These are phyloP conservation scores for Phytophthora melonis DNA, from an alignment of 352 stramenopile genomes.

Conservation along the genomic window DNA sequence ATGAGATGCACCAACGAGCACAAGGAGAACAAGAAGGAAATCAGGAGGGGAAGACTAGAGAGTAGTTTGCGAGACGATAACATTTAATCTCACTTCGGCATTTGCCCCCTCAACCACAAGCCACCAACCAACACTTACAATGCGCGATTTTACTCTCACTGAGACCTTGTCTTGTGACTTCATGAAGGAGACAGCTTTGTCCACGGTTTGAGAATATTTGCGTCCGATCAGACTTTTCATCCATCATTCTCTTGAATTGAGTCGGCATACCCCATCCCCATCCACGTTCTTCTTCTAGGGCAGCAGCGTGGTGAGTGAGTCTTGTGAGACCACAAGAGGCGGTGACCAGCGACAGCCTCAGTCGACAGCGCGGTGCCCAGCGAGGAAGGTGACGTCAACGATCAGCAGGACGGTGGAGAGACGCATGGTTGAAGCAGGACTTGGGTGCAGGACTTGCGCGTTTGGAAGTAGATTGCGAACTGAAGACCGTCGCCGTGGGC, in stretches of 20 bases:
- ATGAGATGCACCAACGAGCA: no score
- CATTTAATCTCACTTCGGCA: no score
- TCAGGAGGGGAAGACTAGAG: no score
- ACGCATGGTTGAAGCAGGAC: neutral
- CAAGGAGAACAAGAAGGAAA: no score
- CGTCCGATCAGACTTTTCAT: neutral
- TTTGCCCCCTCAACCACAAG: no score
- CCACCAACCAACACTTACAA: no score
- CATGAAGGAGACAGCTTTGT: neutral
- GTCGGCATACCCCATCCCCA: neutral
- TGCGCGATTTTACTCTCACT: neutral
- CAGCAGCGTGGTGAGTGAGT: neutral
- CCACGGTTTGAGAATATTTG: neutral
- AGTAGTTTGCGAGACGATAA: no score
- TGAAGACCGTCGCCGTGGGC: neutral
- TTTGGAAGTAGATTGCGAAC: neutral
- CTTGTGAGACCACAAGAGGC: neutral
- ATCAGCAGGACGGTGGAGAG: neutral
- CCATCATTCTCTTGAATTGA: neutral
- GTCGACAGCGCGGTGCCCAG: neutral
- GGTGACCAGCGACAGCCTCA: neutral
- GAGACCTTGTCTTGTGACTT: neutral
- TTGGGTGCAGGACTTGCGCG: neutral
- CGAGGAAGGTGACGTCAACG: neutral
- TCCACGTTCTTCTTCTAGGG: neutral